These are phyloP conservation scores for Noccaea bulbosa DNA, from an alignment of 345 rosid genomes.

Conservation along the genomic window DNA sequence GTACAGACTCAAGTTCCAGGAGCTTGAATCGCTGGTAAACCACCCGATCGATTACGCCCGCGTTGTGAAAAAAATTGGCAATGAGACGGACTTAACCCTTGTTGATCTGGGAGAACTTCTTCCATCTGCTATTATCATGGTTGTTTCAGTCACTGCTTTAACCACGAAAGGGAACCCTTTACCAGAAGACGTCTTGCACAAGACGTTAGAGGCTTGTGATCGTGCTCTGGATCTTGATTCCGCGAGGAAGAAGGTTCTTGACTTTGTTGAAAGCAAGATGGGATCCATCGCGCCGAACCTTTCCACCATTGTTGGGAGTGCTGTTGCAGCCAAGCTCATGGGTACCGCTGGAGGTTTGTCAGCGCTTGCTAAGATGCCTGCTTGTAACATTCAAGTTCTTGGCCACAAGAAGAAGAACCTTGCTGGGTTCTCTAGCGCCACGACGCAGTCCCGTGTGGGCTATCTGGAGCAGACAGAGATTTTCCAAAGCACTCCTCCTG, in stretches of 20 bases:
- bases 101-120: constrained; percentile 88
- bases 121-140: constrained; percentile 92
- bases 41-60: constrained; percentile 96
- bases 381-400: constrained; percentile 92
- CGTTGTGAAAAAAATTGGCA: constrained; percentile 86
- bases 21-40: constrained; percentile 89
- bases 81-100: constrained; percentile 84
- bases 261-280: constrained; percentile 96
- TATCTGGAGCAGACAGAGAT: constrained; percentile 88
- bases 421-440: constrained; percentile 94
- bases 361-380: constrained; percentile 94
- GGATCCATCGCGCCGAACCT: constrained; percentile 95
- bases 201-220: constrained; percentile 85
- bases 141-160: constrained; percentile 88
- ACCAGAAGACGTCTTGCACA: constrained; percentile 79
- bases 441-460: constrained; percentile 81
- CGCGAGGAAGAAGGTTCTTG: constrained; percentile 85
- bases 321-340: constrained; percentile 97
- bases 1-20: constrained; percentile 82
- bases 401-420: constrained; percentile 93
- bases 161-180: constrained; percentile 93
- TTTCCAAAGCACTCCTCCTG: constrained; percentile 82
- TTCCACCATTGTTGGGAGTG: constrained; percentile 90
- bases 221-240: constrained; percentile 82
- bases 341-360: constrained; percentile 97